These are phyloP conservation scores for Echinosophora koreensis DNA, from an alignment of 306 rosid genomes.

Conservation along the genomic window DNA sequence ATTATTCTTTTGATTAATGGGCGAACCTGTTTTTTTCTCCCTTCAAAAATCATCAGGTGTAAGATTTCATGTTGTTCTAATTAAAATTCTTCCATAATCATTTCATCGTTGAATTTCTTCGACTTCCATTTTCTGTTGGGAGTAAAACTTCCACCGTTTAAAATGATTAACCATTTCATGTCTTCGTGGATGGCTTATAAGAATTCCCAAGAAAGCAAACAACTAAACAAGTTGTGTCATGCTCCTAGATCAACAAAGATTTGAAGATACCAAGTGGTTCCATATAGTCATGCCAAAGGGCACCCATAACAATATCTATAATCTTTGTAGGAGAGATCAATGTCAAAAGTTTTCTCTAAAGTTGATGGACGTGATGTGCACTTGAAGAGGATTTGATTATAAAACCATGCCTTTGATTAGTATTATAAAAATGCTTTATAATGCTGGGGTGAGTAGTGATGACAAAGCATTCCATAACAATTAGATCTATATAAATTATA, in stretches of 20 bases:
- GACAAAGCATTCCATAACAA: slow-evolving; percentile 27
- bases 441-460: background rate
- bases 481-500: background rate
- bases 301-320: slow-evolving; percentile 9
- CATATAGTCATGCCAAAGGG: slow-evolving; percentile 1
- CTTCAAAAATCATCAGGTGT: too few species aligned
- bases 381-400: background rate
- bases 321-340: background rate
- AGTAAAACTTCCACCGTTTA: background rate
- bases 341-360: slow-evolving; percentile 35
- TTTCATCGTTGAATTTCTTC: slow-evolving; percentile 6
- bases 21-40: too few species aligned
- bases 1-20: too few species aligned
- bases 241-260: background rate
- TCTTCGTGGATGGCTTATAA: background rate
- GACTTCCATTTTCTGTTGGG: background rate
- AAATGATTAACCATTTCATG: slow-evolving; percentile 3
- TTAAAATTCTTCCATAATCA: background rate
- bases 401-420: background rate
- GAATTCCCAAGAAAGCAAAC: background rate
- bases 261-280: background rate
- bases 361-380: slow-evolving; percentile 27
- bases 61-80: too few species aligned
- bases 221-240: slow-evolving; percentile 19
- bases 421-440: background rate